A percentile compares a stretch with the other conserved stretches of the same genome.
Conservation (phyloP, 2,329 filamentous ascomycete genomes). For the Alternaria consortialis region DNA sequence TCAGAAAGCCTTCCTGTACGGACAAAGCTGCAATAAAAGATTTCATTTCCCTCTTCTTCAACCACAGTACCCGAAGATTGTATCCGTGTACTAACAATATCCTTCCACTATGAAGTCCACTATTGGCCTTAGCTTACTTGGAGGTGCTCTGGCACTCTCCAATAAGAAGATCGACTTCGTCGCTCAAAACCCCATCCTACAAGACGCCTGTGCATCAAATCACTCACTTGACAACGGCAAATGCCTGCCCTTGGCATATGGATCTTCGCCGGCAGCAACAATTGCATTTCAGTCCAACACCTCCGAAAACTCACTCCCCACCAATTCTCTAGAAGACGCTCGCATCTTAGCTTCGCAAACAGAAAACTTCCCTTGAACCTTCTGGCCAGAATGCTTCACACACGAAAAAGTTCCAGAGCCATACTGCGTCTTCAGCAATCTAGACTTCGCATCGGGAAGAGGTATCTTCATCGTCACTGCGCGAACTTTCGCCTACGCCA, state of each 20-base stretch:
- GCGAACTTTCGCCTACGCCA: constrained; percentile 33
- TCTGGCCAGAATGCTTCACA: constrained; percentile 45
- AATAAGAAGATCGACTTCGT: constrained; percentile 31
- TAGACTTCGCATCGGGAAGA: constrained; percentile 41
- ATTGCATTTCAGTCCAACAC: constrained; percentile 30
- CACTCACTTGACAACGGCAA: constrained; percentile 35
- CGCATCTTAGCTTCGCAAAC: constrained; percentile 27
- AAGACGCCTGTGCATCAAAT: constrained; percentile 37
- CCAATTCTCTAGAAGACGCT: constrained; percentile 33
- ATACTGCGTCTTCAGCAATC: constrained; percentile 43
- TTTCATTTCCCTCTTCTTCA: not conserved
- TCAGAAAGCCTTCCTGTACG: not conserved
- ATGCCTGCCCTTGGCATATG: constrained; percentile 30
- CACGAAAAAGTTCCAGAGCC: constrained; percentile 36
- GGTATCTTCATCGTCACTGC: constrained; percentile 46
- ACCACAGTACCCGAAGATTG: not conserved
- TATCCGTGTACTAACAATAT: not conserved
- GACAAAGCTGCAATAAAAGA: not conserved
- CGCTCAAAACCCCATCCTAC: constrained; percentile 31
- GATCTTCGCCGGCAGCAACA: constrained; percentile 7
- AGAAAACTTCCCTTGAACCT: constrained; percentile 44
- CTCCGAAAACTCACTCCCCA: constrained; percentile 17
- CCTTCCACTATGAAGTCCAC: constrained; percentile 31
- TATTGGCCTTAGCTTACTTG: constrained; percentile 31
- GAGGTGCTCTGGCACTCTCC: constrained; percentile 32